Evolutionary conservation across 2,329 filamentous ascomycete genomes (phyloP).

Genomic region (Aspergillus brasiliensis): DNA sequence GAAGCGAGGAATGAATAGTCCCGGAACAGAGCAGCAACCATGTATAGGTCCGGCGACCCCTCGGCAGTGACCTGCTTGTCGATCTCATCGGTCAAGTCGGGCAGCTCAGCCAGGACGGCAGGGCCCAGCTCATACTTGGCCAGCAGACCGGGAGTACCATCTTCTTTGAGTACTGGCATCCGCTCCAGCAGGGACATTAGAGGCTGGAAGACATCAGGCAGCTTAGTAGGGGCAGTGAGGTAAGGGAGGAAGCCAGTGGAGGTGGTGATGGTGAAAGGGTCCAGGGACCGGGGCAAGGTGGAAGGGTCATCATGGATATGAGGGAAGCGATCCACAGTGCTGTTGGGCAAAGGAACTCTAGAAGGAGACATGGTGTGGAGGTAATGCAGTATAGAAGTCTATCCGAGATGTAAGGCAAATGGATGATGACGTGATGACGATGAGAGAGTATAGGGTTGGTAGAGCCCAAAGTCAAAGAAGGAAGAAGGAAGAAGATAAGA

Average conservation of each 20-base stretch:
- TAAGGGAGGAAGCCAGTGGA: slow-evolving; percentile 50
- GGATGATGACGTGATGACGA: slow-evolving; percentile 7
- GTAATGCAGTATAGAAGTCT: neutral
- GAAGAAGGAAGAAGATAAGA: slow-evolving; percentile 11
- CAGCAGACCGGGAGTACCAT: slow-evolving; percentile 75
- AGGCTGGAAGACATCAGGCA: slow-evolving; percentile 73
- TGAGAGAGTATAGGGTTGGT: slow-evolving; percentile 1
- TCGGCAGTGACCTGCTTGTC: slow-evolving; percentile 61
- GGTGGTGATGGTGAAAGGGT: slow-evolving; percentile 53
- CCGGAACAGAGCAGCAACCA: slow-evolving; percentile 83
- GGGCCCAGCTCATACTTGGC: slow-evolving; percentile 73
- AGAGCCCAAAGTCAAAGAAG: slow-evolving; percentile 4
- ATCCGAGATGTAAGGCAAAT: neutral
- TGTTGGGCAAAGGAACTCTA: slow-evolving; percentile 31
- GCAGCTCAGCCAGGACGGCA: slow-evolving; percentile 71
- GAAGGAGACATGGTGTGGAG: slow-evolving; percentile 38
- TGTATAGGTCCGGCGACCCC: slow-evolving; percentile 67
- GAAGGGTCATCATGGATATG: slow-evolving; percentile 48
- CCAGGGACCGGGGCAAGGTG: slow-evolving; percentile 43
- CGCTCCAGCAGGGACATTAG: slow-evolving; percentile 72
- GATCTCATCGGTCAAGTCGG: slow-evolving; percentile 73
- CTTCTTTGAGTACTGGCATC: slow-evolving; percentile 76
- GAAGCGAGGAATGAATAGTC: slow-evolving; percentile 92
- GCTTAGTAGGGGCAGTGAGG: slow-evolving; percentile 44
- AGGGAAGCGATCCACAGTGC: slow-evolving; percentile 44